Base-by-base conservation (phyloP, 2,329 filamentous ascomycete species). In the Hypoxylon sp. region DNA sequence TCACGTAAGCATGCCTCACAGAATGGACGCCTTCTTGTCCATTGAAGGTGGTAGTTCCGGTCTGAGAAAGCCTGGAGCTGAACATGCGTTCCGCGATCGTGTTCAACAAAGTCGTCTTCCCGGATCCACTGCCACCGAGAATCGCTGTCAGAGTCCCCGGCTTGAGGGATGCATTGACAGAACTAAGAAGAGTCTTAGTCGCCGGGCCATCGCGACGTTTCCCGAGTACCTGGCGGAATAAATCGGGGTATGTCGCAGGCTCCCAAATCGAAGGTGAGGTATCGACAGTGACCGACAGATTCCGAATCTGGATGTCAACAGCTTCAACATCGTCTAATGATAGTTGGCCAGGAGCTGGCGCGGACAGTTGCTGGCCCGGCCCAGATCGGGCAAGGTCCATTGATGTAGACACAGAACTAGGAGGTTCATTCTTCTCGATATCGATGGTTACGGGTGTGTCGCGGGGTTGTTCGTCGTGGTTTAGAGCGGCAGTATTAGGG, bases 21-120 rank as follows among this genome's bases (percentile, higher is more conserved):
- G 80, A 81, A 24, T 84, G 79, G 3, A 88, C 81, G 1, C 86
- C 83, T 22, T 80, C 70, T 36, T 79, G 76, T 1, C 84, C 85
- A 73, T 92, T 93, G 77, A 91, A 93, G 0, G 83, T 84, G 0
- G 83, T 84, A 2, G 77, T 75, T 0, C 91, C 91, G 2, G 82
- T 79, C 28, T 86, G 82, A 2, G 78, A 78, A 14, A 87, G 73
- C 7, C 83, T 78, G 0, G 81, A 77, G 70, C 85, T 87, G n/a
- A 83, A 81, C 75, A 93, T 87, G 32, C 91, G 85, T 68, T 91
- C 87, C 9, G 91, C 89, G 79, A 93, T 84, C 18, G 88, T 86
- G 74, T 93, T 93, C 32, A 93, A 80, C 61, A 91, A 78, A 0
- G 88, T 90, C 2, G 89, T 91, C 79, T 93, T 93, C 0, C 91